Percentiles rank a stretch among this genome's conserved stretches.
Conservation (phyloP, 208 protist genomes). For the Leishmania major region DNA sequence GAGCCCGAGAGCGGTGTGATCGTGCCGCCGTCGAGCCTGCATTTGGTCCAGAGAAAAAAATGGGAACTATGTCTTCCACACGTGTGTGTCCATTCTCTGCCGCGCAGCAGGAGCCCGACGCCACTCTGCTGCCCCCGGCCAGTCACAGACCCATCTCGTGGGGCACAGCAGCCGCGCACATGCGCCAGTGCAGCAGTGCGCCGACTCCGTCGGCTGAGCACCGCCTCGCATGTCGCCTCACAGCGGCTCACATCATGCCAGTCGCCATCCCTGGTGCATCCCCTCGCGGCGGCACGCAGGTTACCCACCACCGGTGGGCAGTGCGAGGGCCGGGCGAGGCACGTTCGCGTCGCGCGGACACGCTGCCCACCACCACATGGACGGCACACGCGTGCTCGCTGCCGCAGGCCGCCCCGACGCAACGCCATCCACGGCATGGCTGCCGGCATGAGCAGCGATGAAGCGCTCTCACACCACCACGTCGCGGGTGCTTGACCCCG, state of each 20-base stretch:
- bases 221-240: background rate
- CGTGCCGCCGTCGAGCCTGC: background rate
- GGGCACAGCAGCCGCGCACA: background rate
- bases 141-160: background rate
- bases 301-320: background rate
- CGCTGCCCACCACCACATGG: background rate
- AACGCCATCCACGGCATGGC: background rate
- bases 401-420: background rate
- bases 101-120: background rate
- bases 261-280: background rate
- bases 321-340: background rate
- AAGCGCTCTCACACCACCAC: background rate
- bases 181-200: background rate
- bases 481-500: background rate
- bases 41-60: background rate
- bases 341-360: background rate
- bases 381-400: background rate
- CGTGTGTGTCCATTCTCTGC: background rate
- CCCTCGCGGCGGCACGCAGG: background rate
- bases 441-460: background rate
- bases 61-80: background rate
- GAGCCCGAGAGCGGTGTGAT: background rate
- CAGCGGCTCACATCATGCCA: background rate
- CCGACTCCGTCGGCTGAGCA: background rate
- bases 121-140: background rate